A percentile compares a stretch with the other conserved stretches of the same genome.
Conservation (phyloP, 208 protist genomes). For the Leishmania amazonensis region DNA sequence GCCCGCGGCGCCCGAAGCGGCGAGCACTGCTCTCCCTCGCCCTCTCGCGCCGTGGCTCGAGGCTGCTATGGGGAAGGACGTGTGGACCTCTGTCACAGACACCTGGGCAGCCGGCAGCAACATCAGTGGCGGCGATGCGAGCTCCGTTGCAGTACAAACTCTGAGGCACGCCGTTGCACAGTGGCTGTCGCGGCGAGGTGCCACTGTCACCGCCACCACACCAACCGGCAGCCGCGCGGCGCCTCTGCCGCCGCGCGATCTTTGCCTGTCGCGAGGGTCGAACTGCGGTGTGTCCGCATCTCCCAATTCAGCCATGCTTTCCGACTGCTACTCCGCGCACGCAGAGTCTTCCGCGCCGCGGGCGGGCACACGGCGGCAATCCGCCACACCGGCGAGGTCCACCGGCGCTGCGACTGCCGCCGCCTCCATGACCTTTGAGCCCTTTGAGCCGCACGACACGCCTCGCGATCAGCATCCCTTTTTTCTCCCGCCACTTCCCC, state of each 20-base stretch:
- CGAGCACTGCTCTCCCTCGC: background rate
- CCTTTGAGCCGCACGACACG: conserved; percentile 40
- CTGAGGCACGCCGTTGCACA: conserved; percentile 33
- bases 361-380: background rate
- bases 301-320: background rate
- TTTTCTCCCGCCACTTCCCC: conserved; percentile 52
- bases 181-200: conserved; percentile 47
- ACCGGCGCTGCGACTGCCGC: background rate
- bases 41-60: conserved; percentile 28
- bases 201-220: conserved; percentile 42
- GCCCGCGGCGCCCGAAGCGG: background rate
- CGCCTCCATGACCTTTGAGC: conserved; percentile 32
- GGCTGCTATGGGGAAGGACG: conserved; percentile 15
- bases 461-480: conserved; percentile 45
- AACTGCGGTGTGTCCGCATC: background rate
- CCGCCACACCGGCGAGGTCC: background rate
- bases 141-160: conserved; percentile 7
- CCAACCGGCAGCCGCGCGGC: conserved; percentile 41
- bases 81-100: conserved; percentile 14
- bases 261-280: conserved; percentile 16
- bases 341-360: background rate
- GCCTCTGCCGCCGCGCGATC: conserved; percentile 36
- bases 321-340: background rate
- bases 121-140: background rate
- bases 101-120: background rate